Evolutionary conservation across 148 eudicot species (phyloP).

Genomic region (Persicaria tinctoria): DNA sequence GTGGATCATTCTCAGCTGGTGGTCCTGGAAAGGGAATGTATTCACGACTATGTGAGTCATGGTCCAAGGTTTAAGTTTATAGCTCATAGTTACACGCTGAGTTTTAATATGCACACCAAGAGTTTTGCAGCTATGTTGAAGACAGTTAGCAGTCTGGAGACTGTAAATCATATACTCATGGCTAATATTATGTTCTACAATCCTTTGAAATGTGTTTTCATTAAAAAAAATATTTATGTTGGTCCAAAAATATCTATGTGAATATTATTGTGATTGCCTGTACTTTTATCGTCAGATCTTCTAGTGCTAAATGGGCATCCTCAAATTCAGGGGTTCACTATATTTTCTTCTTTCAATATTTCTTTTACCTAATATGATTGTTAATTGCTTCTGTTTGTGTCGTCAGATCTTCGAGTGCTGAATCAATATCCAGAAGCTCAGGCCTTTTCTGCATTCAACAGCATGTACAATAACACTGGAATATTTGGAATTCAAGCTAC

Average conservation of each 20-base stretch:
- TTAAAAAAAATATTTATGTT: too few species aligned
- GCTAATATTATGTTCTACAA: neutral
- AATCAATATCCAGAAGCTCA: slow-evolving; percentile 62
- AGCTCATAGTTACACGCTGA: neutral
- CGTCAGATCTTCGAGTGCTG: slow-evolving; percentile 70
- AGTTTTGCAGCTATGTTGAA: neutral
- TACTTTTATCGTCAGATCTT: neutral
- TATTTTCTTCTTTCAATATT: too few species aligned
- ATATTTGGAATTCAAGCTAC: slow-evolving; percentile 87
- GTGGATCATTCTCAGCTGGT: slow-evolving; percentile 99
- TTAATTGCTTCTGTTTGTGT: neutral
- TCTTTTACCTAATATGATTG: too few species aligned
- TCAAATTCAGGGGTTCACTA: too few species aligned
- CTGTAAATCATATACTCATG: neutral
- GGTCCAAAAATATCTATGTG: neutral
- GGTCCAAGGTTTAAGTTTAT: neutral
- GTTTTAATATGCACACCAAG: neutral
- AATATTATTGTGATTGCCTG: neutral
- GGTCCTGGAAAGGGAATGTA: slow-evolving; percentile 99
- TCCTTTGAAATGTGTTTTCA: neutral
- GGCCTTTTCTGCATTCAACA: slow-evolving; percentile 74
- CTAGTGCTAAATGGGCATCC: too few species aligned
- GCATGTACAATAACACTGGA: slow-evolving; percentile 68
- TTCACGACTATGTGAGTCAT: slow-evolving; percentile 47
- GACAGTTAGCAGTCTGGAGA: neutral